A percentile compares a stretch with the other conserved stretches of the same genome.
Conservation (phyloP, 768 basidiomycete genomes). For the Boletellus emodensis region DNA sequence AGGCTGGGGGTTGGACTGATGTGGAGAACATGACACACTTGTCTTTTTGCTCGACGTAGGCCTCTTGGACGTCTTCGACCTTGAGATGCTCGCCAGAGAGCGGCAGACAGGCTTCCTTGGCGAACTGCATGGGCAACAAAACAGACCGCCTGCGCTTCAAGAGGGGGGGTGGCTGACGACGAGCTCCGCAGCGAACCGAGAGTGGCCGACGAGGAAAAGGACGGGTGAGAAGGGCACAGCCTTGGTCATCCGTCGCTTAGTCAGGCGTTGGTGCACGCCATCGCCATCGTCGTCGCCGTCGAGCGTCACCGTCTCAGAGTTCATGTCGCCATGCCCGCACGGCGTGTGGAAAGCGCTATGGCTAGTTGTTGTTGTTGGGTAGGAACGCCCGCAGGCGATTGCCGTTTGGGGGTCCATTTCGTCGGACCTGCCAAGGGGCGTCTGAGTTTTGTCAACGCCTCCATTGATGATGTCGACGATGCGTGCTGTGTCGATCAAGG, state of each 20-base stretch:
- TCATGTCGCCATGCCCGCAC: background rate
- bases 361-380: too few relatives aligned
- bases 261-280: slow-evolving; percentile 5
- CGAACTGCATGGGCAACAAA: slow-evolving; percentile 11
- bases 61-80: slow-evolving; percentile 72
- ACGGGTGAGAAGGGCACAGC: background rate
- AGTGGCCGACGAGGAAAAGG: background rate
- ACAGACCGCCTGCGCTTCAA: slow-evolving; percentile 2
- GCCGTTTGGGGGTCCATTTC: background rate
- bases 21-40: slow-evolving; percentile 44
- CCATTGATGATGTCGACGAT: slow-evolving; percentile 37
- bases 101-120: slow-evolving; percentile 12
- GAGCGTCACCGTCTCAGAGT: too few relatives aligned
- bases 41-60: slow-evolving; percentile 71
- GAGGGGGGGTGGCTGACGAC: background rate
- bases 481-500: slow-evolving; percentile 78
- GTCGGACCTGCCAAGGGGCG: background rate
- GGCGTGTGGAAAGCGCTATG: background rate
- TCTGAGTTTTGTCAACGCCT: background rate
- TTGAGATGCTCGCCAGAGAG: slow-evolving; percentile 34
- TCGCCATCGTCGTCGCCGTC: too few relatives aligned
- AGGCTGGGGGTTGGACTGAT: background rate
- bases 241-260: slow-evolving; percentile 16
- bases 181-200: slow-evolving; percentile 6
- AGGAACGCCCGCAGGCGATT: too few relatives aligned